Evolutionary conservation across 2,329 filamentous ascomycete genomes (phyloP), one percentile per base, ranked within the genome.

Genomic region (Verticillium isaacii): DNA sequence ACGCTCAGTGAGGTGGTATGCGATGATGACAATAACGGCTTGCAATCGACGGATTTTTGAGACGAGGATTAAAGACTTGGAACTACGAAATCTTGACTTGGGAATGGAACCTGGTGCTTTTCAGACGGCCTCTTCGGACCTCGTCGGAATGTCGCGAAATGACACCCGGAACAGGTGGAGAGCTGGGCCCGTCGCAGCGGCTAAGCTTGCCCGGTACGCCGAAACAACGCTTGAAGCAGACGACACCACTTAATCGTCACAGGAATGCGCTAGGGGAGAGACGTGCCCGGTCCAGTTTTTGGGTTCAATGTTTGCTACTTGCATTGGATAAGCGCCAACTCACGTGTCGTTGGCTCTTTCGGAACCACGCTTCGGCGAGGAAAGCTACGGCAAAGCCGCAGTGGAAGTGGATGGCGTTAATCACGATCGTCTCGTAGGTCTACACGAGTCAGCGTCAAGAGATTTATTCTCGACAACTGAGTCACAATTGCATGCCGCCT

Each of bases 361-460:
- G 2, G 17, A 15, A 41, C 15, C 12, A 41, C 5, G 37, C 37
- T 6, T 41, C 75, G 5, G 77, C 70, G 8, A 76, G 61, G 61
- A 75, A 77, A 2, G 73, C 75, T 11, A 76, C 65, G 1, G 73
- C 73, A 62, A 77, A 73, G 61, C 73, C 72, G 61, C 70, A 63
- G 64, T 78, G 75, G 5, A 74, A 67, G 17, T 72, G 67, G 32
- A 77, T 64, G 5, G 75, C 69, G 25, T 71, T 67, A 72, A 75
- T 77, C 67, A 70, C 68, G 59, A 78, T 71, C 25, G 69, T 76
- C 1, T 71, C 68, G 54, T 73, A 71, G 9, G 70, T 66, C 75
- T 75, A 41, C n/a, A 14, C 36, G 36, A 54, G 8, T 5, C 34
- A 17, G 60, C 15, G 34, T 41, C 25, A 56, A 56, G 32, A 62